phyloP scores from a whole-genome alignment of 495 filamentous ascomycete species.

The Xanthoparmelia taractica region DNA sequence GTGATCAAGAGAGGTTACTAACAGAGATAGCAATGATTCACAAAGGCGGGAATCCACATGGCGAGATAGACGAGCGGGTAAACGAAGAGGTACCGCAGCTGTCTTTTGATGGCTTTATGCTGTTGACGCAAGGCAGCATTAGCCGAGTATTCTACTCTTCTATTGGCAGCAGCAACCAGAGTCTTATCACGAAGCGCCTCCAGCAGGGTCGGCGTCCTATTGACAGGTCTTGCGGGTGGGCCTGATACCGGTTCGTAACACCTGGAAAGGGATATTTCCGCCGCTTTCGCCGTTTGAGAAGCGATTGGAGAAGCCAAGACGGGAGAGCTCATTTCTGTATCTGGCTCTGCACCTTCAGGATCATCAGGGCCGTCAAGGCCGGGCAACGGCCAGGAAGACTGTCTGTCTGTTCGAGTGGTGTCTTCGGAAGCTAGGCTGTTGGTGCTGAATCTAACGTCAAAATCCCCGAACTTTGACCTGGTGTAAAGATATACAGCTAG shows the following conservation, averaged over 20 bases:
- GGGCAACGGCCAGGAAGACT: background rate
- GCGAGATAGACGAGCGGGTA: conserved; percentile 65
- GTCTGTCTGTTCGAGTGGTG: background rate
- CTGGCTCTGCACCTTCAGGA: background rate
- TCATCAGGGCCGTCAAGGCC: background rate
- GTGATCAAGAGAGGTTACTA: background rate
- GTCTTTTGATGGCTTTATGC: conserved; percentile 49
- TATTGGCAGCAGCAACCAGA: conserved; percentile 1
- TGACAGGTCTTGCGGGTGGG: background rate
- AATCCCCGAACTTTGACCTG: conserved; percentile 36
- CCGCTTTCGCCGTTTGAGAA: background rate
- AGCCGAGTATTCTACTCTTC: background rate
- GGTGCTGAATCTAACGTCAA: conserved; percentile 23
- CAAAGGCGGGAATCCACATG: conserved; percentile 66
- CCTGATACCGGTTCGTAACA: background rate
- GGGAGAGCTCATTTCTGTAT: background rate
- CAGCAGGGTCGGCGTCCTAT: conserved; percentile 5
- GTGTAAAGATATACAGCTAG: conserved; percentile 62
- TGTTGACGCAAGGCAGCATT: conserved; percentile 21
- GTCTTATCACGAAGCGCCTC: conserved; percentile 10
- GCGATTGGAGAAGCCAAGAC: background rate
- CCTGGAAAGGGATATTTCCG: background rate
- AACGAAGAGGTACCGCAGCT: conserved; percentile 60
- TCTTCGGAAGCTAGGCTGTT: background rate
- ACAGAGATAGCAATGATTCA: conserved; percentile 52